Evolutionary conservation across 768 basidiomycete genomes (phyloP).

Genomic region (Phaeotremella fagi): DNA sequence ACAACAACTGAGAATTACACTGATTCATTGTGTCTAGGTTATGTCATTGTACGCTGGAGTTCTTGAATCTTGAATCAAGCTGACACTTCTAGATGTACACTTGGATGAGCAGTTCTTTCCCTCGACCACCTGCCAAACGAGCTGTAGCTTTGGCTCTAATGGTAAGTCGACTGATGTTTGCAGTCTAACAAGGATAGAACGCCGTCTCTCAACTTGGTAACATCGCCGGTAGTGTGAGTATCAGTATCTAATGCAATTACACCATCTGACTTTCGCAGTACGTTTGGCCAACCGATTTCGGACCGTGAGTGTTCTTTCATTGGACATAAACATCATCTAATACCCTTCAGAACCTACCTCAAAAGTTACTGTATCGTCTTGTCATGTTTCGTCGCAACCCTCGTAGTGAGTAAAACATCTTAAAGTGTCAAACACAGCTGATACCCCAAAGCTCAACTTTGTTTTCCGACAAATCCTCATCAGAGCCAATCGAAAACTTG

Average conservation of each 20-base stretch:
- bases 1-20: too few relatives aligned
- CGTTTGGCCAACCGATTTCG: slow-evolving; percentile 15
- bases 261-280: slow-evolving; percentile 8
- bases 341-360: slow-evolving; percentile 7
- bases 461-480: slow-evolving; percentile 27
- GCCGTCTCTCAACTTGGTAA: slow-evolving; percentile 29
- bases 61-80: too few relatives aligned
- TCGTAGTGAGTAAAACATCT: slow-evolving; percentile 8
- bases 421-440: neutral
- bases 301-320: slow-evolving; percentile 8
- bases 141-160: slow-evolving; percentile 56
- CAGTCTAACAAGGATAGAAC: slow-evolving; percentile 4
- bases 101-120: slow-evolving; percentile 58
- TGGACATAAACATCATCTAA: neutral
- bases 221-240: slow-evolving; percentile 8
- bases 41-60: too few relatives aligned
- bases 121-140: slow-evolving; percentile 74
- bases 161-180: slow-evolving; percentile 6
- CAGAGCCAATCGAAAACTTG: slow-evolving; percentile 17
- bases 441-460: slow-evolving; percentile 16
- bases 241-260: neutral
- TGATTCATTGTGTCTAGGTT: too few relatives aligned
- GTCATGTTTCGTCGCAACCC: slow-evolving; percentile 25
- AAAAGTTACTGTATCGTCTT: slow-evolving; percentile 23
- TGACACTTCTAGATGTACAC: slow-evolving; percentile 52